phyloP scores from a whole-genome alignment of 768 basidiomycete genomes.

The Paxillus rubicundulus region DNA sequence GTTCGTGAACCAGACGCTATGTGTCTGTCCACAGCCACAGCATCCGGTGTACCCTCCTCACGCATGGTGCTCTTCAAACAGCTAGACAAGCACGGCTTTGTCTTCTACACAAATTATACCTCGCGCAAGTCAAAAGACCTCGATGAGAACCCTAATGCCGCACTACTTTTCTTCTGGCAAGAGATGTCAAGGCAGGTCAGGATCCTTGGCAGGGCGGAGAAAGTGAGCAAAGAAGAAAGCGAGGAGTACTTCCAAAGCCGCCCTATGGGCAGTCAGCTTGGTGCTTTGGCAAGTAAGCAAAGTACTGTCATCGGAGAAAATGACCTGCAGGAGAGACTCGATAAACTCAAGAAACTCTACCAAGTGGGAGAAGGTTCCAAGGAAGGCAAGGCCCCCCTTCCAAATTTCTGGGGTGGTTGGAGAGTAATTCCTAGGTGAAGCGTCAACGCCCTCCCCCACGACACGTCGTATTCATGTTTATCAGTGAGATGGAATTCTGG shows the following conservation, averaged over 20 bases:
- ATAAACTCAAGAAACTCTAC: slow-evolving; percentile 58
- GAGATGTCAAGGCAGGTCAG: slow-evolving; percentile 80
- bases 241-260: slow-evolving; percentile 80
- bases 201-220: slow-evolving; percentile 83
- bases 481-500: slow-evolving; percentile 96
- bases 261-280: slow-evolving; percentile 80
- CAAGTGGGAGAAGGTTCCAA: slow-evolving; percentile 42
- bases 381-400: slow-evolving; percentile 58
- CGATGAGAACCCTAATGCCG: slow-evolving; percentile 69
- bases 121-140: slow-evolving; percentile 91
- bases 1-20: slow-evolving; percentile 91
- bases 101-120: slow-evolving; percentile 96
- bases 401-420: slow-evolving; percentile 97
- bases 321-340: slow-evolving; percentile 60
- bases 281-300: slow-evolving; percentile 94
- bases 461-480: slow-evolving; percentile 6
- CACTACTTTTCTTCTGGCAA: slow-evolving; percentile 89
- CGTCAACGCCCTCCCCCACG: neutral
- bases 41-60: slow-evolving; percentile 75
- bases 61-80: slow-evolving; percentile 91
- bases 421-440: slow-evolving; percentile 81
- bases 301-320: slow-evolving; percentile 75
- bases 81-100: slow-evolving; percentile 84
- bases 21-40: slow-evolving; percentile 71
- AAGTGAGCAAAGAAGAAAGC: slow-evolving; percentile 66